phyloP scores from a whole-genome alignment of 208 protist genomes.

The Acanthamoeba divionensis region DNA sequence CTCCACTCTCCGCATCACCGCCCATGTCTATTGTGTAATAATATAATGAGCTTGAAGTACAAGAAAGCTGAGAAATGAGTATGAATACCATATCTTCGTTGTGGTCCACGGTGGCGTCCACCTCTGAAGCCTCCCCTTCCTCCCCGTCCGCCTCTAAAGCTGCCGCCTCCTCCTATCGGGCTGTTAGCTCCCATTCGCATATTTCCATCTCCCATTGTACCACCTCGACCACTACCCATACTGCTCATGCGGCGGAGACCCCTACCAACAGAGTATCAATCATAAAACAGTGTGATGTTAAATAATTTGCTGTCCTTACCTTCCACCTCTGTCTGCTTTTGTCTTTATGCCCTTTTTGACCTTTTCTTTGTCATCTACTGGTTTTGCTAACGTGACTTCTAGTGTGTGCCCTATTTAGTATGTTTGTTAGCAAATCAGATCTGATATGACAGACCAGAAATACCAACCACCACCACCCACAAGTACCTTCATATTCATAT shows the following conservation, averaged over 20 bases:
- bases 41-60: no score
- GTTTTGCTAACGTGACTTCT: constrained; percentile 20
- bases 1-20: background rate
- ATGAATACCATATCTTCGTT: no score
- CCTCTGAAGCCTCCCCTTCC: no score
- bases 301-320: background rate
- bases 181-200: background rate
- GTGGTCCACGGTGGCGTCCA: no score
- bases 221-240: background rate
- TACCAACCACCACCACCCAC: no score
- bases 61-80: no score
- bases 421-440: background rate
- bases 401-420: background rate
- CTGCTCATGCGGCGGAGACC: background rate
- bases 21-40: background rate
- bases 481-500: background rate
- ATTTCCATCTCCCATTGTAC: background rate
- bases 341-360: background rate
- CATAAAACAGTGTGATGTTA: background rate
- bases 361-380: constrained; percentile 12
- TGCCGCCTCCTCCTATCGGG: no score
- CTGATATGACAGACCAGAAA: no score
- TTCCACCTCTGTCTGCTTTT: background rate
- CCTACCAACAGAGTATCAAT: background rate
- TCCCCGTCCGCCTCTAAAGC: no score